Evolutionary conservation across 192 early-diverging fungal genomes (phyloP).

Genomic region (Backusella circina): DNA sequence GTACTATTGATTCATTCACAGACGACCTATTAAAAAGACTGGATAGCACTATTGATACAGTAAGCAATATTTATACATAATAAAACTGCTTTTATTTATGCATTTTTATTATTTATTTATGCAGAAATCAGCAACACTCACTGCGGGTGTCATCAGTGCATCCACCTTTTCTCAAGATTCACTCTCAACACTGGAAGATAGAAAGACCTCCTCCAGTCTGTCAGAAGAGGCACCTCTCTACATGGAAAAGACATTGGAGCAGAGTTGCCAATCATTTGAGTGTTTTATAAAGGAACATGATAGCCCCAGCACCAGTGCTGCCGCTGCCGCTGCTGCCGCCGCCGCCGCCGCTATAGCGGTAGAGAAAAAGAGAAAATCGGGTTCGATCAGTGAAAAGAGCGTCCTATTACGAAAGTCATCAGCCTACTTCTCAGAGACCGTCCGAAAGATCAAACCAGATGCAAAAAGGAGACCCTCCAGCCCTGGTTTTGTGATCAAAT

Average conservation of each 20-base stretch:
- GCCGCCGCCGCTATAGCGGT: not conserved
- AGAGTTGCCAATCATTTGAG: not conserved
- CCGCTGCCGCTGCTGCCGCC: not conserved
- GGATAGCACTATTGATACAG: not conserved
- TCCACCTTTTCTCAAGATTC: not conserved
- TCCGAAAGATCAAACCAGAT: not conserved
- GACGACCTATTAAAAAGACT: not conserved
- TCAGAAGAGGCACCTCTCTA: not conserved
- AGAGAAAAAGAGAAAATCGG: not conserved
- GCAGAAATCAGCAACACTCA: not conserved
- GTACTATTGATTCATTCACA: not conserved
- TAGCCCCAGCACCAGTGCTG: not conserved
- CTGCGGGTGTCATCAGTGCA: not conserved
- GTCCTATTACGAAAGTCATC: not conserved
- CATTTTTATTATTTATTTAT: not conserved
- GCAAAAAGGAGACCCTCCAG: not conserved
- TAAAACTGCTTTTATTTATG: not conserved
- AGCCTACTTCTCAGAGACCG: not conserved
- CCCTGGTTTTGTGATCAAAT: not conserved
- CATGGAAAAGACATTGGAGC: not conserved
- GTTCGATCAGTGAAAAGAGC: not conserved
- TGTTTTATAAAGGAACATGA: not conserved
- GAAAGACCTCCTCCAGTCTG: not conserved
- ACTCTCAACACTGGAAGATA: not conserved
- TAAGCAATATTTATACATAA: not conserved